Base-by-base conservation (phyloP, 306 rosid genomes). In the Inga laurina region DNA sequence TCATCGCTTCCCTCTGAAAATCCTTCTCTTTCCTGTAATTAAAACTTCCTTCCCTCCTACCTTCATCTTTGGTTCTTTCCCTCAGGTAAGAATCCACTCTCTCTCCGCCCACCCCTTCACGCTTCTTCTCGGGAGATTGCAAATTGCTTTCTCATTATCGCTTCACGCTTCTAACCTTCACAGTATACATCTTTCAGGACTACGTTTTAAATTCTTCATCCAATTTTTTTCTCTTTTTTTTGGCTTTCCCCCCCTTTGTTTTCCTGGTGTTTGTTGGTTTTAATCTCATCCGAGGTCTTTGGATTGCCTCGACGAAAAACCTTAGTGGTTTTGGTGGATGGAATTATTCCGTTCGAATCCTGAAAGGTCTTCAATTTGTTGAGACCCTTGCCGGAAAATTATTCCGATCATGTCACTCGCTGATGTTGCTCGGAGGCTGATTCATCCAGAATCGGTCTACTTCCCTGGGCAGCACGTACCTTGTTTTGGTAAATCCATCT, bases 71-170 rank as follows among this genome's bases (percentile, higher is more conserved):
- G 95, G 74, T 93, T 92, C 95, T 93, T 86, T 85, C 88, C 89
- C 18, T 72, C 48, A 27, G 89, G 90, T 82, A 48, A 90, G 97
- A 92, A 89, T 93, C 97, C 97, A 87, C 91, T 86, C 89, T 86
- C 90, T 88, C 93, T 70, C 35, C 82, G 30, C 30, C 30, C 85
- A 68, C 82, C 81, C 77, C n/a, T 72, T 78, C 82, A 56, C 57
- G 74, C 62, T 81, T 46, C 52, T 81, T 76, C 4, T 61, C 44
- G 81, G 76, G 89, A 89, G 88, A 83, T 81, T 46, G 10, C 10
- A 35, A 27, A 22, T 34, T n/a, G 14, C 62, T 13, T 43, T 71
- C 9, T 22, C 12, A 24, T 74, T 14, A 48, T 4, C 64, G 7
- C 44, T 68, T 45, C 49, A 45, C 14, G 10, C 12, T 45, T 56